Base-by-base conservation (phyloP, 345 rosid species). In the Salix viminalis region DNA sequence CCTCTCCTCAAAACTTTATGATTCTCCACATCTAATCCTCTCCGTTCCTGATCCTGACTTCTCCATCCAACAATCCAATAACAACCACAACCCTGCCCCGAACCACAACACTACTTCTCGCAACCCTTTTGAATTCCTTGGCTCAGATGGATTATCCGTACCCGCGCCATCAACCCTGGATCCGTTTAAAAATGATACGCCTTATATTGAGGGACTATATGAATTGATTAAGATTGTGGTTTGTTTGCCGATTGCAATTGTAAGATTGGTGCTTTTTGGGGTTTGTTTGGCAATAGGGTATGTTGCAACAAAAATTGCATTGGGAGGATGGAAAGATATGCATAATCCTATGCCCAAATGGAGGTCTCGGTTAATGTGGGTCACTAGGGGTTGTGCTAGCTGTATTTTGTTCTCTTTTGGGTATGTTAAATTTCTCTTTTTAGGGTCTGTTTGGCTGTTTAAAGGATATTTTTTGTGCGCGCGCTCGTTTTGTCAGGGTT, bases 381-480 rank as follows among this genome's bases (percentile, higher is more conserved):
- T 96, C 74, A 96, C 99, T 76, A 88, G 99, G 82, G 10, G 86
- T 77, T 91, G 81, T 71, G 77, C 96, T 36, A 89, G 99, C 52
- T 84, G 84, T 46, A 96, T 96, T 76, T 92, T 96, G 72, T 93
- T 96, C 89, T 84, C 97, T 50, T 96, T 96, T 36, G 99, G 99
- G 99, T 96, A 23, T 37, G 84, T 73, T 70, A 13, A 10, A n/a
- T 70, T 42, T 64, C 23, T 6, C 26, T 2, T 32, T 18, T 24
- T 37, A 12, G 4, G 21, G 24, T 23, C 23, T 24, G 64, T 15
- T 64, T 48, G 28, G 13, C 44, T 30, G 61, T 10, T n/a, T n/a
- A 58, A 58, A 23, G 62, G 24, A n/a, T n/a, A n/a, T 24, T 11
- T 58, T 23, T 58, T 58, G 4, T 10, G 28, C 11, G 28, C 24